phyloP scores from a whole-genome alignment of 2,329 filamentous ascomycete genomes.

The Aureobasidium sp. region DNA sequence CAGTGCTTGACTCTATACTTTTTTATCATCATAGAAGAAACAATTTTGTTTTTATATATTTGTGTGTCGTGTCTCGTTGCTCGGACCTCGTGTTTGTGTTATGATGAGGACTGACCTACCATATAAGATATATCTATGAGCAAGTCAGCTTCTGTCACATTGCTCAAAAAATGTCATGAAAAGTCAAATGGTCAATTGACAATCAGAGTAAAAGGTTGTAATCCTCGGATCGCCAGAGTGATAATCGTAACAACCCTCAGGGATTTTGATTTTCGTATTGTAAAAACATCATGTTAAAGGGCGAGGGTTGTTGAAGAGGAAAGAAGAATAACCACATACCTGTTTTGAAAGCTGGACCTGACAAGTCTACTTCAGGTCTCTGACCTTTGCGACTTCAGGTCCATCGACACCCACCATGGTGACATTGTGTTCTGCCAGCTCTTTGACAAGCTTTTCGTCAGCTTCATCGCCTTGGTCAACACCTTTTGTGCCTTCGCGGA shows the following conservation, averaged over 20 bases:
- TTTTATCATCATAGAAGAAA: not conserved
- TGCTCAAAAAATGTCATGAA: not conserved
- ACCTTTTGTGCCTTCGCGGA: constrained; percentile 81
- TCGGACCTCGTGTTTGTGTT: too few relatives aligned
- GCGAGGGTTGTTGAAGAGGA: not conserved
- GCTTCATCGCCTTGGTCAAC: constrained; percentile 72
- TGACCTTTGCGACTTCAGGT: constrained; percentile 52
- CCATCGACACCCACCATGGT: constrained; percentile 65
- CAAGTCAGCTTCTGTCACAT: not conserved
- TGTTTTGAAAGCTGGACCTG: not conserved
- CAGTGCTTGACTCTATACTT: constrained; percentile 3
- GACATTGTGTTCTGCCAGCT: constrained; percentile 67
- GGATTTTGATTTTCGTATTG: constrained; percentile 22
- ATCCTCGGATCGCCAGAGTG: constrained; percentile 2
- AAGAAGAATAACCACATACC: not conserved
- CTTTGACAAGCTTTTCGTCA: constrained; percentile 49
- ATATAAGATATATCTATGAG: too few relatives aligned
- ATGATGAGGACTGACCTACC: too few relatives aligned
- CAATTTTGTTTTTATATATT: too few relatives aligned
- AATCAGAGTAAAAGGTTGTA: constrained; percentile 18
- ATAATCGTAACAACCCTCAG: constrained; percentile 12
- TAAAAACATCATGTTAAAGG: constrained; percentile 12
- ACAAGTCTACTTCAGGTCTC: constrained; percentile 6
- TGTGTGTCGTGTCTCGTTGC: too few relatives aligned
- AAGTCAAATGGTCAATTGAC: not conserved